phyloP scores from a whole-genome alignment of 352 stramenopile genomes.

The Elongisporangium prolatum region DNA sequence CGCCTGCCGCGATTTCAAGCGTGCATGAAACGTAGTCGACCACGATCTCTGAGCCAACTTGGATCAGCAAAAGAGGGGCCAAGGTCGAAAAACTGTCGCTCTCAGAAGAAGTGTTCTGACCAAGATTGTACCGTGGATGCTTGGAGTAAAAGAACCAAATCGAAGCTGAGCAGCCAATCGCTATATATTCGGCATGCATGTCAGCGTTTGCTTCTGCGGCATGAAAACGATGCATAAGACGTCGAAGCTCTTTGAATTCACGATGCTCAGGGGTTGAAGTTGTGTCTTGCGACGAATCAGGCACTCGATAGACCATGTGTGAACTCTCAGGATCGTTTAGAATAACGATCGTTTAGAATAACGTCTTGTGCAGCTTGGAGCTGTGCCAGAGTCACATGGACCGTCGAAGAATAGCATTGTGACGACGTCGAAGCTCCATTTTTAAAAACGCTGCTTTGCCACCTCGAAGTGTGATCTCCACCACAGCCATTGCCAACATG shows the following conservation, averaged over 20 bases:
- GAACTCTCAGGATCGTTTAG: too few relatives aligned
- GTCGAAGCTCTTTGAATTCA: slow-evolving; percentile 17
- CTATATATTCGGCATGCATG: slow-evolving; percentile 45
- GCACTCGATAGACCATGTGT: too few relatives aligned
- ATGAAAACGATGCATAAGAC: slow-evolving; percentile 17
- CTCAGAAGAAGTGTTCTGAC: slow-evolving; percentile 3
- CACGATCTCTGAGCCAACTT: slow-evolving; percentile 17
- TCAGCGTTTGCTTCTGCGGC: slow-evolving; percentile 21
- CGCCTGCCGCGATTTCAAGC: slow-evolving; percentile 22
- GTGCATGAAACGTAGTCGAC: slow-evolving; percentile 21
- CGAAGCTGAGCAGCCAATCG: slow-evolving; percentile 26
- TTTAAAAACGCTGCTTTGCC: slow-evolving; percentile 20
- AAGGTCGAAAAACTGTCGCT: slow-evolving; percentile 6
- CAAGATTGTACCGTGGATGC: slow-evolving; percentile 22
- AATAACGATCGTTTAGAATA: too few relatives aligned
- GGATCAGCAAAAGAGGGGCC: slow-evolving; percentile 6
- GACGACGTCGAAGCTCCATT: slow-evolving; percentile 13
- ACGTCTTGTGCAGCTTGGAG: neutral
- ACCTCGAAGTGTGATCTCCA: slow-evolving; percentile 26
- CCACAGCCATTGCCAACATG: slow-evolving; percentile 20
- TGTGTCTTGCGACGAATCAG: too few relatives aligned
- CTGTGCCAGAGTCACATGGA: neutral
- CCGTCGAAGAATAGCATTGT: slow-evolving; percentile 5
- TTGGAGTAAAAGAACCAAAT: slow-evolving; percentile 30
- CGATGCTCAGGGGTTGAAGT: slow-evolving; percentile 8